Conservation (phyloP, 192 early-diverging fungal genomes). For the Kickxella alabastrina region DNA sequence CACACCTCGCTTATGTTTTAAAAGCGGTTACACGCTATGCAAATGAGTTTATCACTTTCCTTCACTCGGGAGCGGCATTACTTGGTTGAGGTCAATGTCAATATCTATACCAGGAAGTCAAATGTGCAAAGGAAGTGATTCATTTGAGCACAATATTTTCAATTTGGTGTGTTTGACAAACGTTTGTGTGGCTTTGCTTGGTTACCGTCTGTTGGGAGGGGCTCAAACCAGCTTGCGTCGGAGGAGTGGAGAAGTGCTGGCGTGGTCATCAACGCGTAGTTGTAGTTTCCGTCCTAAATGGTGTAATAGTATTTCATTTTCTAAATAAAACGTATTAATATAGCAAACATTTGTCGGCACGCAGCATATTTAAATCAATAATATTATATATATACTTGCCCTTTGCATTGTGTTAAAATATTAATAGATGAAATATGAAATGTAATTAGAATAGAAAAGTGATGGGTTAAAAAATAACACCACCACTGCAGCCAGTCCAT, state of each 20-base stretch:
- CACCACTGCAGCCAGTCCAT: too few species aligned
- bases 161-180: too few species aligned
- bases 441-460: neutral
- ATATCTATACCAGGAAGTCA: slow-evolving; percentile 19
- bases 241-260: too few species aligned
- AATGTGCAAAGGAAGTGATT: neutral
- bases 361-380: neutral
- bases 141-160: neutral
- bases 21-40: neutral
- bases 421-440: neutral
- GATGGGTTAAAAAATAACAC: neutral
- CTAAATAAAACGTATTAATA: neutral
- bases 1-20: neutral
- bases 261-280: too few species aligned
- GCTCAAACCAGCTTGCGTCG: too few species aligned
- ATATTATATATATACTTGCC: neutral
- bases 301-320: neutral
- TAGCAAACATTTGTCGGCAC: too few species aligned
- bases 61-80: slow-evolving; percentile 45
- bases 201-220: too few species aligned
- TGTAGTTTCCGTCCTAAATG: neutral
- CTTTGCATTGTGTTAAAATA: slow-evolving; percentile 1
- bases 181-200: too few species aligned
- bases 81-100: slow-evolving; percentile 31
- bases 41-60: slow-evolving; percentile 7